A percentile compares a stretch with the other conserved stretches of the same genome.
These are phyloP conservation scores for Ganoderma leucocontextum DNA, from an alignment of 1,284 basidiomycete species.

Conservation along the genomic window DNA sequence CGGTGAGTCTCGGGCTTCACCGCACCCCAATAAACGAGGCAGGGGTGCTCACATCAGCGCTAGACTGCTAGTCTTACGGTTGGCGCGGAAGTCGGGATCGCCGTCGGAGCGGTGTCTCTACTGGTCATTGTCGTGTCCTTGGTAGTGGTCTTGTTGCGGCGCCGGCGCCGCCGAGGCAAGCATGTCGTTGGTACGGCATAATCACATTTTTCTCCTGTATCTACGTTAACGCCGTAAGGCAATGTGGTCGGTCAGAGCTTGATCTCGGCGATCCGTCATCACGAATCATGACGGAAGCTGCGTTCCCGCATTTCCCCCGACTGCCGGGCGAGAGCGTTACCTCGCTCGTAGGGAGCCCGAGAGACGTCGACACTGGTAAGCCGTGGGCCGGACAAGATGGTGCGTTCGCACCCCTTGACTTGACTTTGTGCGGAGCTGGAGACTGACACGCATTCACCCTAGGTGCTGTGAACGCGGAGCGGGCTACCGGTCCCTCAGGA, in stretches of 20 bases:
- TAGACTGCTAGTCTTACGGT: neutral
- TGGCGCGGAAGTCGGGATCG: neutral
- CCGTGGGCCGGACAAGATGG: neutral
- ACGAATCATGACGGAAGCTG: neutral
- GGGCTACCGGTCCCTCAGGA: neutral
- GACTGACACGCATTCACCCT: neutral
- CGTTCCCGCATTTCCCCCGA: neutral
- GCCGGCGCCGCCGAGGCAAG: neutral
- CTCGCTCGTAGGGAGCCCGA: neutral
- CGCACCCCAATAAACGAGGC: neutral
- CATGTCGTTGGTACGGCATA: neutral
- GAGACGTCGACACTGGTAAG: neutral
- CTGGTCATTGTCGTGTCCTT: neutral
- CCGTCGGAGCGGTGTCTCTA: neutral
- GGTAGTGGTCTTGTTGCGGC: neutral
- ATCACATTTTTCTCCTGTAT: too few relatives aligned
- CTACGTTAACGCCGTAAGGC: too few relatives aligned
- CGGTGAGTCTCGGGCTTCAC: neutral
- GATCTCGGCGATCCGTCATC: slow-evolving; percentile 1
- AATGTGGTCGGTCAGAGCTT: neutral
- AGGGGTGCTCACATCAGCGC: neutral
- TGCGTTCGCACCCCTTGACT: neutral
- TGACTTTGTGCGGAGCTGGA: neutral
- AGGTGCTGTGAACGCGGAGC: neutral
- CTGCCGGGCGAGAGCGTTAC: neutral